Evolutionary conservation across 1,284 basidiomycete species (phyloP), one percentile per base, ranked within the genome.

Genomic region (Calocybe gambosa): DNA sequence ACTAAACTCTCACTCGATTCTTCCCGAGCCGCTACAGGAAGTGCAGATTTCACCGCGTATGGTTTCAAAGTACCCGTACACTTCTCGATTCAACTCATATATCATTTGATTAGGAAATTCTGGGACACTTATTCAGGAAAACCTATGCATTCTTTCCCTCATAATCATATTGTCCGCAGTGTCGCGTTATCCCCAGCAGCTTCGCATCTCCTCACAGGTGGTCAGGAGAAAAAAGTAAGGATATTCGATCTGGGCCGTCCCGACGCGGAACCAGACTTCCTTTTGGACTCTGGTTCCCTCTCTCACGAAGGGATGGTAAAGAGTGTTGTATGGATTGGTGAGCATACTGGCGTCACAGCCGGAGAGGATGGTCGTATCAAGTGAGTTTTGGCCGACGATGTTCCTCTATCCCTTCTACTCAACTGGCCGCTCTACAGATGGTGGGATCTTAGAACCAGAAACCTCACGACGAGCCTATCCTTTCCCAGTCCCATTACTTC

Each of bases 1-100:
- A 89, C 90, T 43, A 96, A 97, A 67, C 81, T 99, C 49, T 93
- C 89, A n/a, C 71, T 77, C 15, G 91, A 93, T 65, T 79, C 86
- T 35, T 80, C 90, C 16, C 78, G 84, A 57, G 96, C 95, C 8
- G 93, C 87, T 8, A 91, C 94, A 0, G 96, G 90, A 26, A 93
- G 89, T 63, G 95, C 95, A 34, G 96, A 99, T 70, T 99, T 99
- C 62, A 93, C 92, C 39, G 95, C 95, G 90, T 95, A 64, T 67
- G 90, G 68, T 33, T 43, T 39, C 19, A 42, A 43, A 44, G 39
- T 43, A 39, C 46, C 46, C 35, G 2, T 13, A 37, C 29, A 28
- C 18, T 39, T 19, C 37, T 34, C 10, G 19, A 37, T 37, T 38
- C 49, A n/a, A 41, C 50, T 46, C 28, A 50, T 23, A 29, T 36